Evolutionary conservation across 176 grass and related monocot species (phyloP), one percentile per base, ranked within the genome.

Genomic region (Oryza punctata): DNA sequence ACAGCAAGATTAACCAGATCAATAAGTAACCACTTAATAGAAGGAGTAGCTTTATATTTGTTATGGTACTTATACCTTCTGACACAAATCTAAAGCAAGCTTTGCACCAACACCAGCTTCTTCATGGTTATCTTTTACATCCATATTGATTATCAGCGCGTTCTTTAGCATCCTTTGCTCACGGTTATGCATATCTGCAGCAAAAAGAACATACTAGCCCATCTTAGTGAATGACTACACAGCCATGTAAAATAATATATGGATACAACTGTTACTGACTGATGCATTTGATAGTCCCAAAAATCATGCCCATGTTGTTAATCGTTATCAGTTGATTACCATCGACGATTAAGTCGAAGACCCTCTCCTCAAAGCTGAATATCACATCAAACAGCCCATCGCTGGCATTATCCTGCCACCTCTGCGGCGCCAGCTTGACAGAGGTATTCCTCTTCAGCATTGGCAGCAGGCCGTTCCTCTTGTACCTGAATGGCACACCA

Each of bases 111-210:
- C 73, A 88, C 77, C 88, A 76, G 96, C 96, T 94, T 99, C 96
- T 83, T 99, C 96, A 88, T 99, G 96, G 75, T 96, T 99, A 96
- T 99, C 96, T 67, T 99, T 99, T 50, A 99, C 96, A 75, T 99
- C 96, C 93, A 99, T 89, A 71, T 99, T 96, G 73, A 99, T 92
- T 94, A 96, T 84, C 43, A 82, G 77, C 18, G 94, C 93, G 8
- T 74, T 82, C 87, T 80, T 94, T 81, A 96, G 91, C 80, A 99
- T 54, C 78, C 54, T 90, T 2, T 87, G 87, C 21, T 99, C 89
- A 0, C 96, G 90, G 61, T 92, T 96, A 88, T 89, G 94, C 85
- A 99, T 89, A 96, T 99, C 96, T 99, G 87, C 70, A 83, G 7
- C 23, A 69, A 18, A 65, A 71, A 38, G 7, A 52, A 74, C 63